Conservation (phyloP, 2,329 filamentous ascomycete genomes). For the Penicillium sp. region DNA sequence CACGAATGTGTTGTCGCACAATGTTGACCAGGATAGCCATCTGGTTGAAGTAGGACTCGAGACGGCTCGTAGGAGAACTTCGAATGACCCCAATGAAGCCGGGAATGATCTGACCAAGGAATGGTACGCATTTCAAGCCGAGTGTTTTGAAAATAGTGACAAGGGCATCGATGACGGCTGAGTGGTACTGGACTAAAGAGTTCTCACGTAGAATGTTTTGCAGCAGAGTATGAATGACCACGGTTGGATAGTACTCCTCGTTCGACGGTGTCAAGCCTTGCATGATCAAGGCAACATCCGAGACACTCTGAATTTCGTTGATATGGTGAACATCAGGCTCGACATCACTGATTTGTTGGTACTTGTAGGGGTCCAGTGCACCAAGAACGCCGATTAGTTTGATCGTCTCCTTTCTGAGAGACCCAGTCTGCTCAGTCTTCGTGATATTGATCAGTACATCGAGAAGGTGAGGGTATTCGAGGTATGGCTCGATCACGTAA, state of each 20-base stretch:
- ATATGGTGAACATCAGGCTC: constrained; percentile 77
- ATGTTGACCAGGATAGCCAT: constrained; percentile 90
- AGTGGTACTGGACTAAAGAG: constrained; percentile 87
- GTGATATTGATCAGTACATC: constrained; percentile 93
- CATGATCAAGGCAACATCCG: constrained; percentile 98
- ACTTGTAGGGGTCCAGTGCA: constrained; percentile 92
- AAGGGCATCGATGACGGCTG: constrained; percentile 91
- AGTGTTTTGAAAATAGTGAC: constrained; percentile 99
- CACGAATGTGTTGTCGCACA: constrained; percentile 92
- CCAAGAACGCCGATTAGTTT: constrained; percentile 95
- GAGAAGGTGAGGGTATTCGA: constrained; percentile 90
- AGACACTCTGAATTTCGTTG: constrained; percentile 67
- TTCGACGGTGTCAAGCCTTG: constrained; percentile 92
- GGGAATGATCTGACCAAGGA: constrained; percentile 89
- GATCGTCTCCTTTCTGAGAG: constrained; percentile 88
- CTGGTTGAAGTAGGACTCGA: constrained; percentile 98
- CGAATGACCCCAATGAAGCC: constrained; percentile 89
- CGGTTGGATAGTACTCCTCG: constrained; percentile 97
- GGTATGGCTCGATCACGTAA: constrained; percentile 94
- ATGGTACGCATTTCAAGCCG: constrained; percentile 92
- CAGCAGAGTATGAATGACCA: constrained; percentile 93
- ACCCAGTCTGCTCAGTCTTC: constrained; percentile 83
- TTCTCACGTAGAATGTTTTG: constrained; percentile 83
- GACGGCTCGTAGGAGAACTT: constrained; percentile 71
- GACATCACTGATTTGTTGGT: constrained; percentile 87